Evolutionary conservation across 2,329 filamentous ascomycete genomes (phyloP), one percentile per base, ranked within the genome.

Genomic region (Alternaria panax): DNA sequence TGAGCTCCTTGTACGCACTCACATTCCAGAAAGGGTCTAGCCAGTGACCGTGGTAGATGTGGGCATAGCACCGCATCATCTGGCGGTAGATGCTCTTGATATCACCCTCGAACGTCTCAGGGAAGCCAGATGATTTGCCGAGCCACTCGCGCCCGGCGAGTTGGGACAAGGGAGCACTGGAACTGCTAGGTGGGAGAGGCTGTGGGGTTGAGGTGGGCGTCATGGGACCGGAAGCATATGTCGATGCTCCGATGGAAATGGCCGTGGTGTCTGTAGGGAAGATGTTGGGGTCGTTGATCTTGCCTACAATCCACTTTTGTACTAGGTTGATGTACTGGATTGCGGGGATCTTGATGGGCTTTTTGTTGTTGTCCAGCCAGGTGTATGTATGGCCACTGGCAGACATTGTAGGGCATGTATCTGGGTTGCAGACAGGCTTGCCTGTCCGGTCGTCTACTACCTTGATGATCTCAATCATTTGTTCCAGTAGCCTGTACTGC

Each of bases 281-380:
- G 80, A 96, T 92, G 75, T 87, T 86, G 50, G 88, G 88, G 77
- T 98, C 93, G 71, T 95, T 92, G 65, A 97, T 92, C 82, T 98
- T 98, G 80, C 93, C 92, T 28, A 92, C 91, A 76, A 98, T 96
- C 93, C 94, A 98, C 74, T 94, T 92, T 81, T 97, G 93, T 78
- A 98, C 96, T 25, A 97, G 88, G 67, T 92, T 92, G 81, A 97
- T 95, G 81, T 98, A 98, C 78, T 96, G 93, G 63, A 89, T 89
- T 7, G 94, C 94, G 4, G 94, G 93, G 41, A 98, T 90, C 79
- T 96, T 94, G 65, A 96, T 93, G 11, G 94, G 93, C 75, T 92
- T 90, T 69, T 90, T 88, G 71, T 92, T 89, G 66, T 90, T 89
- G 80, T 97, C 96, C 54, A 98, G 87, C 94, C 94, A 98, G 48